A percentile compares a stretch with the other conserved stretches of the same genome.
These are phyloP conservation scores for Psilocybe azurescens DNA, from an alignment of 768 basidiomycete genomes.

Conservation along the genomic window DNA sequence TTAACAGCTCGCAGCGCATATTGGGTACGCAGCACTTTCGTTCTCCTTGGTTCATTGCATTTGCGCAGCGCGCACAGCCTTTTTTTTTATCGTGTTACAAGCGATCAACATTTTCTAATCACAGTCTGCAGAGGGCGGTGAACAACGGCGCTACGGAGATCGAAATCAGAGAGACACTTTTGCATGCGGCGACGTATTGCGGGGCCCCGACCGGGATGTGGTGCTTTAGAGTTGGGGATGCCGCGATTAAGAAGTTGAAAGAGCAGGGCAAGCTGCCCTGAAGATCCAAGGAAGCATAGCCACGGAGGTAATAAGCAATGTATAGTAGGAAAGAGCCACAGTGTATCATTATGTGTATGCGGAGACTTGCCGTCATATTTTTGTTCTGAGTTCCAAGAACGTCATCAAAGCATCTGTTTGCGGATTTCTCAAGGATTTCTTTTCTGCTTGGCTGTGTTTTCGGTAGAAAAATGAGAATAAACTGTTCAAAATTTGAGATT, in stretches of 20 bases:
- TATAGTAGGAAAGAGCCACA: no score
- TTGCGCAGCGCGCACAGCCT: not conserved
- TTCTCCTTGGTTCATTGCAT: not conserved
- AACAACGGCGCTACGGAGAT: slow-evolving; percentile 48
- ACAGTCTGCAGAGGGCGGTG: slow-evolving; percentile 46
- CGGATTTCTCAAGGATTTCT: no score
- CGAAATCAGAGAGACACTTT: slow-evolving; percentile 48
- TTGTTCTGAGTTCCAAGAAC: not conserved
- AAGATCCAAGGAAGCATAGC: no score
- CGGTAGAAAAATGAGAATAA: no score
- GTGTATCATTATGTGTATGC: not conserved
- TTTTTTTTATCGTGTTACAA: no score
- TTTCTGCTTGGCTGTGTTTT: no score
- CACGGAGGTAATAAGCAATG: no score
- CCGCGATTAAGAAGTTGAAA: slow-evolving; percentile 41
- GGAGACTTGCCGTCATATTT: not conserved
- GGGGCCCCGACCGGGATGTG: slow-evolving; percentile 49
- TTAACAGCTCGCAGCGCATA: slow-evolving; percentile 41
- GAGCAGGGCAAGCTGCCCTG: slow-evolving; percentile 34
- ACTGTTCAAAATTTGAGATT: no score
- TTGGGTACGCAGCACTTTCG: slow-evolving; percentile 26
- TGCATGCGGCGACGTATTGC: slow-evolving; percentile 48
- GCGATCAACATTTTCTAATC: no score
- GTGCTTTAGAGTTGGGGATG: slow-evolving; percentile 46
- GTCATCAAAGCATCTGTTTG: not conserved